These are phyloP conservation scores for Rhynchosporium graminicola DNA, from an alignment of 2,329 filamentous ascomycete genomes.

Conservation along the genomic window DNA sequence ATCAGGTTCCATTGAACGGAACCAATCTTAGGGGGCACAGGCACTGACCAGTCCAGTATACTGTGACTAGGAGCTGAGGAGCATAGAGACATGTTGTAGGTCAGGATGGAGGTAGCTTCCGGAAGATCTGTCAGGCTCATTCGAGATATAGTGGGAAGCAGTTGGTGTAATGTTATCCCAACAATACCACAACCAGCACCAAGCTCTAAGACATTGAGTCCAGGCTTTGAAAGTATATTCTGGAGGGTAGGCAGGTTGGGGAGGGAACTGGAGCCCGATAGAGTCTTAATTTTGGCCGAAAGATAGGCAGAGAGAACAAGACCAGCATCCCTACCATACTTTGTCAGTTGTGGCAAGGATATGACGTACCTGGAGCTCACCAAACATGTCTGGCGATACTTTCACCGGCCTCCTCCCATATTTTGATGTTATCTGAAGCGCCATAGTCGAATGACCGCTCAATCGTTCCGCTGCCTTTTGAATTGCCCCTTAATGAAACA, in stretches of 20 bases:
- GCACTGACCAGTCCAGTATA: conserved; percentile 64
- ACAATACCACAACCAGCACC: conserved; percentile 70
- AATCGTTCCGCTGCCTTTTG: conserved; percentile 23
- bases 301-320: conserved; percentile 42
- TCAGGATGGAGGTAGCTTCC: conserved; percentile 62
- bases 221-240: conserved; percentile 24
- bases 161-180: conserved; percentile 54
- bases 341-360: conserved; percentile 24
- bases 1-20: conserved; percentile 55
- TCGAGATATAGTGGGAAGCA: conserved; percentile 42
- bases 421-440: conserved; percentile 36
- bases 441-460: conserved; percentile 31
- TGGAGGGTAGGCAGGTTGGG: conserved; percentile 27
- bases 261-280: conserved; percentile 2
- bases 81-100: conserved; percentile 47
- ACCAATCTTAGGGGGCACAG: conserved; percentile 42
- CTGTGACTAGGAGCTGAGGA: conserved; percentile 41
- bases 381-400: conserved; percentile 73
- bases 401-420: conserved; percentile 72
- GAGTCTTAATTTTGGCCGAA: conserved; percentile 18
- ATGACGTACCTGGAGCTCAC: conserved; percentile 45
- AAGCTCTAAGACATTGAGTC: conserved; percentile 60
- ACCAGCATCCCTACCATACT: conserved; percentile 42
- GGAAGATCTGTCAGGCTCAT: conserved; percentile 64
- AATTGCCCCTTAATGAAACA: conserved; percentile 29